Conservation (phyloP, 1,139 yeast species). For the Candida frijolesensis region DNA sequence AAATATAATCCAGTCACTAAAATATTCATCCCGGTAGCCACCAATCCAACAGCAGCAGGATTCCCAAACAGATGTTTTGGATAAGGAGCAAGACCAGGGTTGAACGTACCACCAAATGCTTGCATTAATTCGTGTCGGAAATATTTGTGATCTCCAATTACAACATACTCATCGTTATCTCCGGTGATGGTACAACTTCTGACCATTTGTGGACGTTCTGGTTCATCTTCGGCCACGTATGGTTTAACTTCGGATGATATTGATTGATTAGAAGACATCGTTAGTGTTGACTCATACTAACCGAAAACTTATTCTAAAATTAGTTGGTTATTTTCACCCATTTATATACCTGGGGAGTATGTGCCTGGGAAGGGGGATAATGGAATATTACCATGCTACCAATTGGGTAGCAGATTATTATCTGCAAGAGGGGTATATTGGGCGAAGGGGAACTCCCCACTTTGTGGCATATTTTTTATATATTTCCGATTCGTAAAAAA, state of each 20-base stretch:
- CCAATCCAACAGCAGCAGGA: constrained; percentile 63
- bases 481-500: too few relatives aligned
- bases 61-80: constrained; percentile 34
- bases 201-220: not conserved
- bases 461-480: too few relatives aligned
- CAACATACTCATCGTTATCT: constrained; percentile 26
- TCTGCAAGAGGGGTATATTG: too few relatives aligned
- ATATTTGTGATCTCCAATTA: constrained; percentile 35
- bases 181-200: constrained; percentile 15
- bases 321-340: not conserved
- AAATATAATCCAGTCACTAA: constrained; percentile 46
- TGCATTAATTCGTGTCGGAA: constrained; percentile 38
- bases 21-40: constrained; percentile 53
- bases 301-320: not conserved
- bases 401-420: too few relatives aligned
- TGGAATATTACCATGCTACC: too few relatives aligned
- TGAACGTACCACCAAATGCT: constrained; percentile 40
- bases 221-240: not conserved
- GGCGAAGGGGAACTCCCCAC: too few relatives aligned
- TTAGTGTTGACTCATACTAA: not conserved
- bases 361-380: too few relatives aligned
- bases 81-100: constrained; percentile 24
- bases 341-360: not conserved
- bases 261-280: not conserved
- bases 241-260: not conserved